Conservation (phyloP, 257 asterid genomes). For the Paraleonurus japonicus region DNA sequence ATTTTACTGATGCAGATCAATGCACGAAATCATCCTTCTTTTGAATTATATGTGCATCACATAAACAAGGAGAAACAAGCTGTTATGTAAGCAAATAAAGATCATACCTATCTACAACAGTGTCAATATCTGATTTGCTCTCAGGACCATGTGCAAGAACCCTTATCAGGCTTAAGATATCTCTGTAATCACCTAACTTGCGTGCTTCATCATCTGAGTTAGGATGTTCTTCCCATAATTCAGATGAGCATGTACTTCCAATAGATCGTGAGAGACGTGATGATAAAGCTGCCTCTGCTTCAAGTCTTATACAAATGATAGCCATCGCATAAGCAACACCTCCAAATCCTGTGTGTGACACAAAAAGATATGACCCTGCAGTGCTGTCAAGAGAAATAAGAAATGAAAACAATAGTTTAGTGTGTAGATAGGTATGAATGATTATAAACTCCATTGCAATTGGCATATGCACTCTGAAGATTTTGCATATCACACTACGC, state of each 20-base stretch:
- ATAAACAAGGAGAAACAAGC: constrained; percentile 2
- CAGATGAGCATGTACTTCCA: constrained; percentile 36
- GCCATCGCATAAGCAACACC: constrained; percentile 99
- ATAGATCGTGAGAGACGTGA: constrained; percentile 37
- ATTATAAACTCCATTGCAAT: not conserved
- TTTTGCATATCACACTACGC: not conserved
- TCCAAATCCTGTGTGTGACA: constrained; percentile 99
- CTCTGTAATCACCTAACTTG: constrained; percentile 84
- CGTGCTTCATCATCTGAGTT: constrained; percentile 66
- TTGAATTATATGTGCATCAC: constrained; percentile 9
- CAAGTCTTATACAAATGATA: constrained; percentile 77
- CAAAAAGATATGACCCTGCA: constrained; percentile 93
- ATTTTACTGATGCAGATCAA: constrained; percentile 21
- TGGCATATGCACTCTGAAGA: constrained; percentile 7
- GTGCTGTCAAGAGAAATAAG: constrained; percentile 48
- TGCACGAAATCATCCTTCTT: constrained; percentile 14
- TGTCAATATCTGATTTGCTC: constrained; percentile 89
- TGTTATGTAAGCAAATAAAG: constrained; percentile 10
- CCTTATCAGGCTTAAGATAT: constrained; percentile 88
- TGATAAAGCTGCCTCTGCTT: constrained; percentile 54
- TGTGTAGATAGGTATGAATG: not conserved
- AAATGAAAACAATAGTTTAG: constrained; percentile 30
- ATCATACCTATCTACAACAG: constrained; percentile 68
- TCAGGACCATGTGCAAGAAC: constrained; percentile 96
- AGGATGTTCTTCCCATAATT: constrained; percentile 33